Evolutionary conservation across 345 rosid species (phyloP).

Genomic region (Psidium friedrichsthalianum): DNA sequence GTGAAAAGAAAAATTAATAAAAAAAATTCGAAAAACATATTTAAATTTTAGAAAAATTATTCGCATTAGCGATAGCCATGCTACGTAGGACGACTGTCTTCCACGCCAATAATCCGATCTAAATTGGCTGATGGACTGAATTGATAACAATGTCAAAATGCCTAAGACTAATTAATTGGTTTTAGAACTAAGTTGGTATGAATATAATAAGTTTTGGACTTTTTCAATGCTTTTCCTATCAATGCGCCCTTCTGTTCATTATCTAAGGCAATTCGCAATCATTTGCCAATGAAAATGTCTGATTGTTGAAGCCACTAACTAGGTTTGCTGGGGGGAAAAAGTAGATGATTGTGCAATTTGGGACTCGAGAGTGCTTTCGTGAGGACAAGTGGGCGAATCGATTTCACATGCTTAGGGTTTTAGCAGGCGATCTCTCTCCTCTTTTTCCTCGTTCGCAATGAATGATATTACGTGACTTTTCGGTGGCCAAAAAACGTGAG

Average conservation of each 20-base stretch:
- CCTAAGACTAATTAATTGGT: too few relatives aligned
- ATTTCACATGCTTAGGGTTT: neutral
- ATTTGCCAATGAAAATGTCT: neutral
- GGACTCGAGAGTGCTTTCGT: neutral
- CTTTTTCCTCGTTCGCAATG: neutral
- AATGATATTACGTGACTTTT: neutral
- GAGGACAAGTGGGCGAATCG: neutral
- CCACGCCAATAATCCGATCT: too few relatives aligned
- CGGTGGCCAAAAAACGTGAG: neutral
- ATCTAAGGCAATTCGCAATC: neutral
- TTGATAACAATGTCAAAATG: too few relatives aligned
- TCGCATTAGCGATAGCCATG: too few relatives aligned
- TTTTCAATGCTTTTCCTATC: too few relatives aligned
- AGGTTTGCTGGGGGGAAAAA: neutral
- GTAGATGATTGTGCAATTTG: neutral
- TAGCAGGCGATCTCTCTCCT: neutral
- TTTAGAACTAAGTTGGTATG: neutral
- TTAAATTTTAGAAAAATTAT: too few relatives aligned
- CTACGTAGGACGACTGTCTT: too few relatives aligned
- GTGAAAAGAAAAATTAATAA: too few relatives aligned
- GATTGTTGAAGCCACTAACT: neutral
- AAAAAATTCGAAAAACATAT: too few relatives aligned
- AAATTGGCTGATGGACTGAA: too few relatives aligned
- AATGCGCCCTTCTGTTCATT: neutral
- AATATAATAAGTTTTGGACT: neutral